Conservation (phyloP, 371 early-diverging fungal genomes). For the Rhizomucor pusillus region DNA sequence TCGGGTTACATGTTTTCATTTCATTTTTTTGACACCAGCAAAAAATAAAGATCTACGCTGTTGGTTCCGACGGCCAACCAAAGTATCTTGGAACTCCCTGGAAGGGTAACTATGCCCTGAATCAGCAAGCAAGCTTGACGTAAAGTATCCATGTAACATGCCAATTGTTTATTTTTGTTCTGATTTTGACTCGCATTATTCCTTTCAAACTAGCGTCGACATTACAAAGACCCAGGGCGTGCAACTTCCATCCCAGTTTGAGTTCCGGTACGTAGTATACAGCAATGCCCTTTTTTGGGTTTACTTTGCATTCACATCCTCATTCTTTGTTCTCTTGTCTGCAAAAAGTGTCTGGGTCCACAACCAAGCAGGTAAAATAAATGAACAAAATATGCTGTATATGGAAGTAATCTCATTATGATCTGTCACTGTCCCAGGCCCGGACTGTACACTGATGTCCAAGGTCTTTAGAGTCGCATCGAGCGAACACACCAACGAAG, state of each 20-base stretch:
- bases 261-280: constrained; percentile 15
- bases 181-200: no score
- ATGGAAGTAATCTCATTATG: not conserved
- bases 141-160: not conserved
- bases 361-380: constrained; percentile 12
- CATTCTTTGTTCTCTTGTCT: no score
- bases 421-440: constrained; percentile 5
- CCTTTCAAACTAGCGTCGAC: constrained; percentile 17
- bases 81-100: constrained; percentile 20
- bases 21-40: not conserved
- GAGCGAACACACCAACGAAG: constrained; percentile 17
- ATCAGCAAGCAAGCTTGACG: constrained; percentile 15
- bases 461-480: constrained; percentile 19
- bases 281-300: not conserved
- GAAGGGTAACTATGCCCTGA: constrained; percentile 14
- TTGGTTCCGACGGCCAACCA: constrained; percentile 14
- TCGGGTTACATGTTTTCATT: not conserved
- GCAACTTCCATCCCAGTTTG: constrained; percentile 18
- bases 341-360: constrained; percentile 20
- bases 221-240: constrained; percentile 12
- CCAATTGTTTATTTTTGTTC: not conserved
- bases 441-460: constrained; percentile 23
- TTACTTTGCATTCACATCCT: no score
- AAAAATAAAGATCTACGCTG: constrained; percentile 8
- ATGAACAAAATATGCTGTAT: not conserved